Percentiles rank a stretch among this genome's conserved stretches.
These are phyloP conservation scores for Verticillium tricorpus DNA, from an alignment of 2,329 filamentous ascomycete genomes.

Conservation along the genomic window DNA sequence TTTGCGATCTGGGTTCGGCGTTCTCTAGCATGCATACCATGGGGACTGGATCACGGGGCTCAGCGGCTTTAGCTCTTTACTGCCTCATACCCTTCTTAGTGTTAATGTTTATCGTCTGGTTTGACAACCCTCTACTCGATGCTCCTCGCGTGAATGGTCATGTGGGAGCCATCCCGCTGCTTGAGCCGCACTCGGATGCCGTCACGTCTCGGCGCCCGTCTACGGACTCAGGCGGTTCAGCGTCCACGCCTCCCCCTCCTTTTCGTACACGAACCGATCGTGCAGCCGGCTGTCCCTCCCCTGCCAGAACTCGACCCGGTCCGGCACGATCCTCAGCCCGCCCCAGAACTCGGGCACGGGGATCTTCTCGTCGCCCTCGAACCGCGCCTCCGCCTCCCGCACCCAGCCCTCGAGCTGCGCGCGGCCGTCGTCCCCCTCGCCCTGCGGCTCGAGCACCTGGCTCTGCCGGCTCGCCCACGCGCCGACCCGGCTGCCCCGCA, in stretches of 20 bases:
- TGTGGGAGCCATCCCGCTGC: not conserved
- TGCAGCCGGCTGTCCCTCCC: slow-evolving; percentile 85
- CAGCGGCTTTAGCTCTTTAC: not conserved
- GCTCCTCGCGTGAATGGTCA: not conserved
- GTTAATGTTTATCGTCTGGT: not conserved
- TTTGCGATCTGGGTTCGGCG: not conserved
- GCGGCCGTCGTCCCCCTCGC: slow-evolving; percentile 57
- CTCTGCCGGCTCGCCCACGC: slow-evolving; percentile 94
- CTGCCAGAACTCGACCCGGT: slow-evolving; percentile 94
- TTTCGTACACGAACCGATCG: slow-evolving; percentile 85
- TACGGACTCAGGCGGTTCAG: slow-evolving; percentile 72
- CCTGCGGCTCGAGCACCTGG: slow-evolving; percentile 55
- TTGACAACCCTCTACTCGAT: not conserved
- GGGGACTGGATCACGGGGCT: not conserved
- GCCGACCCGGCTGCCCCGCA: slow-evolving; percentile 77
- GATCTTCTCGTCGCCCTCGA: slow-evolving; percentile 72
- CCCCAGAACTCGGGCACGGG: slow-evolving; percentile 95
- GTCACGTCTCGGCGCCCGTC: not conserved
- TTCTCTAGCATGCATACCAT: not conserved
- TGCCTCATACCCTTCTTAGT: not conserved
- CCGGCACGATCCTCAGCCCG: slow-evolving; percentile 78
- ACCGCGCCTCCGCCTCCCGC: slow-evolving; percentile 68
- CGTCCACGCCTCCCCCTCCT: slow-evolving; percentile 56
- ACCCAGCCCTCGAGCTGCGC: slow-evolving; percentile 74
- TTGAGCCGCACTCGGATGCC: not conserved